A percentile compares a stretch with the other conserved stretches of the same genome.
Evolutionary conservation across 495 filamentous ascomycete species (phyloP).

Genomic region (Trichoderma reesei): DNA sequence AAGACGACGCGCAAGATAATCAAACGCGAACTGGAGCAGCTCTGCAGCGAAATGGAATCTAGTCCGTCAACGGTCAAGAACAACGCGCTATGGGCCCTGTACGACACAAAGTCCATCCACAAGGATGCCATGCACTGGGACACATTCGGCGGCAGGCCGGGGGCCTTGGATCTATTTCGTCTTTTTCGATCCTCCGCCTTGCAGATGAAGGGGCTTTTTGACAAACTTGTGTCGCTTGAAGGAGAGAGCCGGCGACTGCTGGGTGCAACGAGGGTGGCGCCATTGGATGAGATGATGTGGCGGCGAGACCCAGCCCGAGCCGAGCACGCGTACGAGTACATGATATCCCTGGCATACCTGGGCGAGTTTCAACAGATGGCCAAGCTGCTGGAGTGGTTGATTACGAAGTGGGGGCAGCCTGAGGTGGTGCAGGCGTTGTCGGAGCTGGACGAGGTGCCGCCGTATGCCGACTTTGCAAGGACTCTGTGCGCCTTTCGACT

Average conservation of each 20-base stretch:
- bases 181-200: neutral
- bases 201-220: neutral
- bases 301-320: neutral
- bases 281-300: constrained; percentile 3
- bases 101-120: neutral
- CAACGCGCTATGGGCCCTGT: neutral
- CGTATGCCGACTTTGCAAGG: neutral
- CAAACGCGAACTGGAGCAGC: neutral
- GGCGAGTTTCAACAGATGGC: constrained; percentile 11
- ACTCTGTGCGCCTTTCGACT: constrained; percentile 10
- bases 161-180: neutral
- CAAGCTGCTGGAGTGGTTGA: neutral
- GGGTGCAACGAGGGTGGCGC: neutral
- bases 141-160: neutral
- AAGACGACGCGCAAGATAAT: neutral
- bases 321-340: neutral
- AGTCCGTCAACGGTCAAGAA: neutral
- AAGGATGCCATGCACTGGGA: neutral
- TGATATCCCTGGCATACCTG: constrained; percentile 6
- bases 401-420: neutral
- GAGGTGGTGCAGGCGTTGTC: neutral
- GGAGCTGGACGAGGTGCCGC: neutral
- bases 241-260: neutral
- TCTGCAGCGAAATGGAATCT: neutral
- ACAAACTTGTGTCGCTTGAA: neutral